Base-by-base conservation (phyloP, 1,284 basidiomycete species). In the Peniophora sp. region DNA sequence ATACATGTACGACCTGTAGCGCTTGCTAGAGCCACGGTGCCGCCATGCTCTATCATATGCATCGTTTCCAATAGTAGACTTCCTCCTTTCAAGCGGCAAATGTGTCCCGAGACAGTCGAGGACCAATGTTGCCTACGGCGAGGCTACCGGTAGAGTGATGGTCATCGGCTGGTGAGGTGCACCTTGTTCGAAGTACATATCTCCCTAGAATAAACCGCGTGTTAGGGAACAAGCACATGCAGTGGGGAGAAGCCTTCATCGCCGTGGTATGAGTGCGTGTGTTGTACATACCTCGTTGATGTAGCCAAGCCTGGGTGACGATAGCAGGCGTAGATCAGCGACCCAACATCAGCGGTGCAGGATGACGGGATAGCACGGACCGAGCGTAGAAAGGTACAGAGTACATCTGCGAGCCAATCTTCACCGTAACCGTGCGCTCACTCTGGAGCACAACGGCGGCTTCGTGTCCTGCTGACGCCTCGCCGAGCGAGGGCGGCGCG, bases 81-180 rank as follows among this genome's bases (percentile, higher is more conserved):
- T n/a, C n/a, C n/a, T n/a, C n/a, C n/a, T n/a, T n/a, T n/a, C n/a
- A n/a, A n/a, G n/a, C n/a, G n/a, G n/a, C n/a, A n/a, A n/a, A n/a
- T n/a, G n/a, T n/a, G n/a, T n/a, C n/a, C n/a, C n/a, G n/a, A n/a
- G n/a, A n/a, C n/a, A n/a, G n/a, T n/a, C n/a, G n/a, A n/a, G n/a
- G n/a, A n/a, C n/a, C n/a, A n/a, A n/a, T n/a, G n/a, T n/a, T n/a
- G n/a, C n/a, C n/a, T n/a, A n/a, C 27, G 5, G 27, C 5, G 27
- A 32, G 27, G 27, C 27, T 32, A 32, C 27, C 12, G 27, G 27
- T 32, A 85, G 62, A 55, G 67, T 70, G 55, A 74, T 65, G 55
- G 81, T 73, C 86, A 89, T 87, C 65, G 78, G 80, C 63, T 88
- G 85, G 74, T 89, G 87, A 51, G 83, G 85, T 58, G 76, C 85